Conservation (phyloP, 371 early-diverging fungal species). For the Mucor ambiguus region DNA sequence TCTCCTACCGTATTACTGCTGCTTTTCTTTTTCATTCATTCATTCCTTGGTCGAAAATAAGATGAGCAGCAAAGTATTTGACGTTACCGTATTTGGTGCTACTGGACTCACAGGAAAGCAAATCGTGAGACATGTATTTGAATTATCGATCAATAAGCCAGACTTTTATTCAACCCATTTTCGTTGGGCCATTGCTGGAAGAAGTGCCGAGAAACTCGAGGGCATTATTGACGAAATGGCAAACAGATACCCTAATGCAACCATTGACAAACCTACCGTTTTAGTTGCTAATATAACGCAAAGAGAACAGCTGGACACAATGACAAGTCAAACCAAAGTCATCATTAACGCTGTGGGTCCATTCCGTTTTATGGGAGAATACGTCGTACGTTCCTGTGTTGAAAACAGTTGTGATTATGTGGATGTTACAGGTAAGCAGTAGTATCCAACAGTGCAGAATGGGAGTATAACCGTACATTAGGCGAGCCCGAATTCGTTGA, state of each 20-base stretch:
- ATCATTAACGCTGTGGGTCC: conserved; percentile 86
- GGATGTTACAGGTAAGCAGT: conserved; percentile 69
- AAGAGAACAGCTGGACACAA: conserved; percentile 51
- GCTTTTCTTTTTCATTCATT: not conserved
- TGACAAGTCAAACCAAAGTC: conserved; percentile 64
- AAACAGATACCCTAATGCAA: conserved; percentile 22
- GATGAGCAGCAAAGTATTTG: conserved; percentile 13
- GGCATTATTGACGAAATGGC: conserved; percentile 23
- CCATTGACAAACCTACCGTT: conserved; percentile 44
- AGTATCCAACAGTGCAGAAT: not conserved
- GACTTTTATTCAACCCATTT: conserved; percentile 26
- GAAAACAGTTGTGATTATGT: conserved; percentile 80
- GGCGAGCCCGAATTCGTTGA: conserved; percentile 82
- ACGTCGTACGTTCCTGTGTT: conserved; percentile 86
- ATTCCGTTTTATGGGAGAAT: conserved; percentile 79
- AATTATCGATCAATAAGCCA: conserved; percentile 28
- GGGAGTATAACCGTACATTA: conserved; percentile 5
- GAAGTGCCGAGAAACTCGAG: conserved; percentile 55
- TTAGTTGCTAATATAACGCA: conserved; percentile 67
- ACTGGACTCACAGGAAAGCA: conserved; percentile 86
- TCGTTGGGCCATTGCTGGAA: conserved; percentile 72
- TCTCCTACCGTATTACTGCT: not conserved
- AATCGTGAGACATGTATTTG: conserved; percentile 69
- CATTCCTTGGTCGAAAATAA: not conserved
- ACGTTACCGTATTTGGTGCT: conserved; percentile 85